phyloP scores from a whole-genome alignment of 1,284 basidiomycete genomes.

The Peniophora sp. region DNA sequence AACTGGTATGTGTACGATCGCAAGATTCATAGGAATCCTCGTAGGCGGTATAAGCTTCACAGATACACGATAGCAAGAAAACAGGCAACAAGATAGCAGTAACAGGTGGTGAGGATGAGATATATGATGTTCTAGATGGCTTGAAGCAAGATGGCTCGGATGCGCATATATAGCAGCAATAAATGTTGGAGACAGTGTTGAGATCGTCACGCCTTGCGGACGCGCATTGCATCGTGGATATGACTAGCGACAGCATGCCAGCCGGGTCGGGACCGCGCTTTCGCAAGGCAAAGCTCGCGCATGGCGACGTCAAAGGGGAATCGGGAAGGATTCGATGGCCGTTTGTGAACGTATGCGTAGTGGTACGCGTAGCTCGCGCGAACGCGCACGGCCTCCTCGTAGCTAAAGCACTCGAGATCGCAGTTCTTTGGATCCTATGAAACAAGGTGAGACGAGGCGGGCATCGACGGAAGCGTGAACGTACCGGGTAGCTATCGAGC shows the following conservation, averaged over 20 bases:
- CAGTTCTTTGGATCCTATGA: not conserved
- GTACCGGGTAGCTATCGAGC: conserved; percentile 24
- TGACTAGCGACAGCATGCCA: conserved; percentile 7
- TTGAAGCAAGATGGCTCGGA: too few species aligned
- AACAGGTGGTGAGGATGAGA: too few species aligned
- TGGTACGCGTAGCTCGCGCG: conserved; percentile 13
- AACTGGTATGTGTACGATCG: too few species aligned
- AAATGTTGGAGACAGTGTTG: too few species aligned
- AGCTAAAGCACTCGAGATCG: conserved; percentile 3
- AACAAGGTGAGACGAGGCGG: too few species aligned
- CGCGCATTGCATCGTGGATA: conserved; percentile 12
- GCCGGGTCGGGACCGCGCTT: conserved; percentile 4
- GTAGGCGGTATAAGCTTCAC: too few species aligned
- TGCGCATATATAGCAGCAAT: too few species aligned
- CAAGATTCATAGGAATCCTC: too few species aligned
- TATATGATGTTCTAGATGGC: too few species aligned
- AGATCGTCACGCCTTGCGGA: conserved; percentile 2
- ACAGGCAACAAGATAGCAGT: too few species aligned
- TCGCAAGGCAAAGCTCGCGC: conserved; percentile 11
- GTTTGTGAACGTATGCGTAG: conserved; percentile 3
- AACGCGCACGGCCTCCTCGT: conserved; percentile 8
- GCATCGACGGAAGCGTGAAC: too few species aligned
- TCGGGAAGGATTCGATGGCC: conserved; percentile 4
- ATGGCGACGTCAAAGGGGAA: conserved; percentile 13
- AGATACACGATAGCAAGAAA: too few species aligned